These are phyloP conservation scores for Anisodus acutangulus DNA, from an alignment of 257 asterid species.

Conservation along the genomic window DNA sequence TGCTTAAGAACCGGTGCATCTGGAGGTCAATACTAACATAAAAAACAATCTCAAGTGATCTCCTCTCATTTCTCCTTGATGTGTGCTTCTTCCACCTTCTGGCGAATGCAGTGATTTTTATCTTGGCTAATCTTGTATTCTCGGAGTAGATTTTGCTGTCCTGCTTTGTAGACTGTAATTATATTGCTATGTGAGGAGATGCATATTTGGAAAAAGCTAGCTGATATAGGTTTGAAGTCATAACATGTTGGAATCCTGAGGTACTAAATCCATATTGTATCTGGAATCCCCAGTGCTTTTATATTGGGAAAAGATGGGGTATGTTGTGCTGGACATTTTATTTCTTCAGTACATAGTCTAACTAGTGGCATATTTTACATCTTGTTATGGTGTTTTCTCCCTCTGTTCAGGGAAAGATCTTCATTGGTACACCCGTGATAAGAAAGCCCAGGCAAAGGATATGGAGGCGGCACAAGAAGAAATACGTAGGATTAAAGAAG, in stretches of 20 bases:
- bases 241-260: slow-evolving; percentile 6
- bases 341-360: slow-evolving; percentile 3
- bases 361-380: slow-evolving; percentile 2
- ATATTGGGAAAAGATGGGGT: background rate
- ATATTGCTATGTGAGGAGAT: slow-evolving; percentile 12
- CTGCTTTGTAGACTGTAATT: background rate
- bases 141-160: background rate
- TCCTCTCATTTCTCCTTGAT: background rate
- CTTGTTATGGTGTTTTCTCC: background rate
- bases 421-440: slow-evolving; percentile 85
- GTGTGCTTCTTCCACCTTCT: slow-evolving; percentile 9
- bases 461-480: slow-evolving; percentile 79
- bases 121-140: background rate
- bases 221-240: background rate
- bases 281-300: background rate
- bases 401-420: slow-evolving; percentile 81
- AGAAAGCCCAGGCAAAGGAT: slow-evolving; percentile 51
- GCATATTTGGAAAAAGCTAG: slow-evolving; percentile 1
- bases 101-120: background rate
- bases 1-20: background rate
- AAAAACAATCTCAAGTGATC: background rate
- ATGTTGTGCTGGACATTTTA: slow-evolving; percentile 20
- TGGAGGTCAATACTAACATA: background rate
- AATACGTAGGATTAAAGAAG: slow-evolving; percentile 88
- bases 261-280: background rate